Evolutionary conservation across 2,329 filamentous ascomycete species (phyloP), one percentile per base, ranked within the genome.

Genomic region (Stagonosporopsis rhizophila): DNA sequence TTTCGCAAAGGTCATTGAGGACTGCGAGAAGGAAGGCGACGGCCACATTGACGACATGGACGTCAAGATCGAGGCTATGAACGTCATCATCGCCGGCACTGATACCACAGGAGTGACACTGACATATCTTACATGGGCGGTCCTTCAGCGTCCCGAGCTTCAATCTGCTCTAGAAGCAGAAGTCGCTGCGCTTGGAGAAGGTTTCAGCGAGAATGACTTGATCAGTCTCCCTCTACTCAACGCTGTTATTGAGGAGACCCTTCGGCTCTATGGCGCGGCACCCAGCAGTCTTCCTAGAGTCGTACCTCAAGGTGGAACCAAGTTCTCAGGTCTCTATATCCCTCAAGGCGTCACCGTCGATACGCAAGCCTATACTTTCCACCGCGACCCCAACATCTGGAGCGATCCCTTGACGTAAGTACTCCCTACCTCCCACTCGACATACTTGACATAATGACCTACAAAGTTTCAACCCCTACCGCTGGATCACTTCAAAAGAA

Each of bases 331-430:
- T 5, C 64, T 75, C 41, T 74, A 69, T 44, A 66, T 79, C 11
- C 76, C 77, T 1, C 62, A 66, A 7, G 77, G 76, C 0, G 72
- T 70, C 0, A 77, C 72, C 0, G 76, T 79, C 11, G 66, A 68
- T 27, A 78, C 76, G 2, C 74, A 78, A 58, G 75, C 75, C 0
- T 79, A 74, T 45, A 76, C 70, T 7, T 63, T 78, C 44, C 77
- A 79, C 50, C 70, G 77, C 27, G 72, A 78, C 40, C 62, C 68
- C 3, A 47, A 58, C 6, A 70, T 72, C 42, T 73, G 65, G 65
- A 65, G 38, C 14, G 58, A 70, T 15, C 69, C 66, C 1, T 28
- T 68, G 32, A 61, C 42, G 70, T 69, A 58, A 62, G 68, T 3
- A 4, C 25, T 2, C 22, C 11, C 9, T 17, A 12, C 14, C 6